Conservation (phyloP, 2,329 filamentous ascomycete species). For the Nemania abortiva region DNA sequence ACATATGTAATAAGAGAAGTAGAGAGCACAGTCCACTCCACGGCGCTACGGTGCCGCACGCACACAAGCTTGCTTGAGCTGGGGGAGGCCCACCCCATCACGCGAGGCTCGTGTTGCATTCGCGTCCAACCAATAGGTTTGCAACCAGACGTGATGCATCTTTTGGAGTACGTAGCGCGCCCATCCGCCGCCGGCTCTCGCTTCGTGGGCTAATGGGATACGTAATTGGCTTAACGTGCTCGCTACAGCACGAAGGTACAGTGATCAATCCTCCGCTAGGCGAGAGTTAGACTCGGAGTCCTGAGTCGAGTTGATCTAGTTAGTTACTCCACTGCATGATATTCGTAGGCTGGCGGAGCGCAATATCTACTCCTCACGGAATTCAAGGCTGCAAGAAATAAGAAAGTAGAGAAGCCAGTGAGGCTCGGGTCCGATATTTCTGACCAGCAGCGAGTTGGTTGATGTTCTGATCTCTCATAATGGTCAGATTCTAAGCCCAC, state of each 20-base stretch:
- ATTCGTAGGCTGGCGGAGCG: conserved; percentile 12
- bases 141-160: conserved; percentile 8
- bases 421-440: not conserved
- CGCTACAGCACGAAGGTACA: conserved; percentile 3
- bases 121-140: conserved; percentile 29
- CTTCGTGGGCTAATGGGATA: conserved; percentile 14
- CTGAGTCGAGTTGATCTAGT: conserved; percentile 7
- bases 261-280: not conserved
- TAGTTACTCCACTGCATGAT: conserved; percentile 11
- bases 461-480: conserved; percentile 6
- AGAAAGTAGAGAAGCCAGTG: not conserved
- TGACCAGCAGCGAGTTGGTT: not conserved
- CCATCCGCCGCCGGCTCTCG: conserved; percentile 2
- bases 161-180: conserved; percentile 10
- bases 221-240: conserved; percentile 26
- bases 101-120: conserved; percentile 2
- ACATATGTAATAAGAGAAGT: too few species aligned
- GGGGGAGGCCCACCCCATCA: conserved; percentile 3
- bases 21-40: not conserved
- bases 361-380: not conserved
- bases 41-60: not conserved
- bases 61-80: not conserved
- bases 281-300: conserved; percentile 7
- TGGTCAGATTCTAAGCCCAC: conserved; percentile 8
- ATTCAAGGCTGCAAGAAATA: not conserved